These are phyloP conservation scores for Malassezia equina DNA, from an alignment of 1,284 basidiomycete species.

Conservation along the genomic window DNA sequence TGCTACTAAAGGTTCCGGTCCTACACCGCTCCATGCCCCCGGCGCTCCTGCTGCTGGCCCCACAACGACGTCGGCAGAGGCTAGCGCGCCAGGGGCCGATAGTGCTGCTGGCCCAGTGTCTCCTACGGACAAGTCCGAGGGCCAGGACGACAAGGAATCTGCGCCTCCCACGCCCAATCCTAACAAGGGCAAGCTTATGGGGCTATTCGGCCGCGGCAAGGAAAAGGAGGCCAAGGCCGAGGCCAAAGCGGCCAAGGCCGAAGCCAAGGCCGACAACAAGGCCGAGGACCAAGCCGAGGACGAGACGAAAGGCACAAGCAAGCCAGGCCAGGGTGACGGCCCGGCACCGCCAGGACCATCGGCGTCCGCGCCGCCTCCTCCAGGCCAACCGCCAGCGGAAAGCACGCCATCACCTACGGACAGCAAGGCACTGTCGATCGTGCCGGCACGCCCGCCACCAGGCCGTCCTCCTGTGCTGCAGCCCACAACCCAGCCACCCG, in stretches of 20 bases:
- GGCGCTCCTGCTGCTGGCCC: too few species aligned
- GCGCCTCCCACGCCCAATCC: not conserved
- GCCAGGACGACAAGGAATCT: not conserved
- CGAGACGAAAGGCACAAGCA: not conserved
- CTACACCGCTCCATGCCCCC: too few species aligned
- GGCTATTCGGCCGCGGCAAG: not conserved
- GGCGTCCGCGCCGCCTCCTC: not conserved
- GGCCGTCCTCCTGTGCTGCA: not conserved
- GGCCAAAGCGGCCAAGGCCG: not conserved
- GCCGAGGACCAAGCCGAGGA: not conserved
- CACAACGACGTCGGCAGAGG: too few species aligned
- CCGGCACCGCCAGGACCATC: not conserved
- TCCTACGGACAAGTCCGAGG: not conserved
- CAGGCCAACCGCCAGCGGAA: not conserved
- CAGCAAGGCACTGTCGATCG: not conserved
- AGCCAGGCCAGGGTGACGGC: not conserved
- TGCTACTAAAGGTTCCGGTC: too few species aligned
- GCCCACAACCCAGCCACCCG: not conserved
- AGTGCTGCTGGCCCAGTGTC: not conserved
- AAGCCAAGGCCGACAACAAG: not conserved
- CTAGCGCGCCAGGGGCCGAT: too few species aligned
- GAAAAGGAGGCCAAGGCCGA: not conserved
- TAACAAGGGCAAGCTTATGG: not conserved
- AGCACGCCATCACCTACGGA: too few species aligned
- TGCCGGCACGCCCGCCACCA: not conserved